Percentiles rank a stretch among this genome's conserved stretches.
These are phyloP conservation scores for Phytopythium kandeliae DNA, from an alignment of 352 stramenopile species.

Conservation along the genomic window DNA sequence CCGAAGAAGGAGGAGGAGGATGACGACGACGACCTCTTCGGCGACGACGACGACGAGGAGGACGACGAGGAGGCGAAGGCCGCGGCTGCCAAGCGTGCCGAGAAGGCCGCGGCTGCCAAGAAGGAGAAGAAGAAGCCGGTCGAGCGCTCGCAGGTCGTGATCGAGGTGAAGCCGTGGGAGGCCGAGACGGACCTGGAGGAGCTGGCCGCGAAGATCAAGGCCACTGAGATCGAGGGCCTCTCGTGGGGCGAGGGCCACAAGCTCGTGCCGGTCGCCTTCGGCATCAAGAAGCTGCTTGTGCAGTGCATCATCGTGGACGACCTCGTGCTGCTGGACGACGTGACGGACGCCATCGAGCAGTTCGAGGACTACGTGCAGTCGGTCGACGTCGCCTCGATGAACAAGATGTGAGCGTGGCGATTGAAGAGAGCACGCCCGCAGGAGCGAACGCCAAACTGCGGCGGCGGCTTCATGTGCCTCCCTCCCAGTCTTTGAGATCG, in stretches of 20 bases:
- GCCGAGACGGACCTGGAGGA: conserved; percentile 70
- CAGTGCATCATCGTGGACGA: conserved; percentile 83
- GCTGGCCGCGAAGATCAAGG: conserved; percentile 72
- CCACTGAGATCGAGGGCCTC: conserved; percentile 59
- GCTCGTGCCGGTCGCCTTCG: conserved; percentile 77
- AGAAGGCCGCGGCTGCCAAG: conserved; percentile 38
- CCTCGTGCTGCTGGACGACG: conserved; percentile 73
- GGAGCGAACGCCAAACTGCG: too few species aligned
- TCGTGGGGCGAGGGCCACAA: conserved; percentile 82
- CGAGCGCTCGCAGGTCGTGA: conserved; percentile 57
- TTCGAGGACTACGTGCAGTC: conserved; percentile 85
- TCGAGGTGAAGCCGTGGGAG: conserved; percentile 76
- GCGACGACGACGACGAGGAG: conserved; percentile 52
- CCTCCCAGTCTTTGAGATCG: too few species aligned
- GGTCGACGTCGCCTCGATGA: conserved; percentile 85
- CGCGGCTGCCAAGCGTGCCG: conserved; percentile 44
- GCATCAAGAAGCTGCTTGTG: conserved; percentile 84
- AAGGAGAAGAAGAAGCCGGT: conserved; percentile 66
- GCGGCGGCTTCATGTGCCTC: too few species aligned
- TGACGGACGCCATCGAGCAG: conserved; percentile 73
- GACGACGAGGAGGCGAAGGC: conserved; percentile 45
- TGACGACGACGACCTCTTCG: conserved; percentile 54
- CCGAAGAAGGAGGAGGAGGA: conserved; percentile 25
- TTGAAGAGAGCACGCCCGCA: too few species aligned
- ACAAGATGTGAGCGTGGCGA: conserved; percentile 75